phyloP scores from a whole-genome alignment of 352 stramenopile species.

The Phytophthora citrophthora region DNA sequence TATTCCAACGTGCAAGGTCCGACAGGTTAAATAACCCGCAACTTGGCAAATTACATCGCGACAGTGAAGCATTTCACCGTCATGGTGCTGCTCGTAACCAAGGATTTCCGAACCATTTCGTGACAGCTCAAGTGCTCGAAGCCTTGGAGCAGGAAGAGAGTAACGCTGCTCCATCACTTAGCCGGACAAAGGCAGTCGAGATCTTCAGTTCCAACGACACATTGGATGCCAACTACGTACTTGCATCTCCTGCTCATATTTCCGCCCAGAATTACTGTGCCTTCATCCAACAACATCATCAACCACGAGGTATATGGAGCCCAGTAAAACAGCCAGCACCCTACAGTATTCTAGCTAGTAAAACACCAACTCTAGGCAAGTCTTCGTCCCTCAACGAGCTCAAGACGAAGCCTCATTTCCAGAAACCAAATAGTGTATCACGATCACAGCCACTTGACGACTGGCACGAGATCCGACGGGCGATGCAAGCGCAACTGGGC shows the following conservation, averaged over 20 bases:
- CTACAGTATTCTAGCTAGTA: constrained; percentile 21
- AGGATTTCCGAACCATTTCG: constrained; percentile 61
- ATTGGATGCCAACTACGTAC: constrained; percentile 76
- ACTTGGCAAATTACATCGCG: constrained; percentile 58
- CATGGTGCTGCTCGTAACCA: constrained; percentile 59
- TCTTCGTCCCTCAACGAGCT: constrained; percentile 17
- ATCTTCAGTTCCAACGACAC: constrained; percentile 64
- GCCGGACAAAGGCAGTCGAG: constrained; percentile 42
- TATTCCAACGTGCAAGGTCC: constrained; percentile 2
- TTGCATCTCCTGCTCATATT: constrained; percentile 54
- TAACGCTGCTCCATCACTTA: constrained; percentile 28
- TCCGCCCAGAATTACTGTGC: constrained; percentile 66
- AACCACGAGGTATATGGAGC: constrained; percentile 48
- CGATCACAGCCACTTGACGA: constrained; percentile 26
- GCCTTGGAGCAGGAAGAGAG: constrained; percentile 23
- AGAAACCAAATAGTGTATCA: constrained; percentile 5
- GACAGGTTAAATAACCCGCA: constrained; percentile 10
- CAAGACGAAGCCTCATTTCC: constrained; percentile 16
- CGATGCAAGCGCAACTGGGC: constrained; percentile 44
- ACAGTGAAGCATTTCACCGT: constrained; percentile 57
- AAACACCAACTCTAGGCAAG: constrained; percentile 1
- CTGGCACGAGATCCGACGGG: constrained; percentile 39
- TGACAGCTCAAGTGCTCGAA: constrained; percentile 37
- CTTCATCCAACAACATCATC: constrained; percentile 34
- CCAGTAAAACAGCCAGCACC: constrained; percentile 40